Conservation (phyloP, 352 stramenopile genomes). For the Aphanomyces astaci region DNA sequence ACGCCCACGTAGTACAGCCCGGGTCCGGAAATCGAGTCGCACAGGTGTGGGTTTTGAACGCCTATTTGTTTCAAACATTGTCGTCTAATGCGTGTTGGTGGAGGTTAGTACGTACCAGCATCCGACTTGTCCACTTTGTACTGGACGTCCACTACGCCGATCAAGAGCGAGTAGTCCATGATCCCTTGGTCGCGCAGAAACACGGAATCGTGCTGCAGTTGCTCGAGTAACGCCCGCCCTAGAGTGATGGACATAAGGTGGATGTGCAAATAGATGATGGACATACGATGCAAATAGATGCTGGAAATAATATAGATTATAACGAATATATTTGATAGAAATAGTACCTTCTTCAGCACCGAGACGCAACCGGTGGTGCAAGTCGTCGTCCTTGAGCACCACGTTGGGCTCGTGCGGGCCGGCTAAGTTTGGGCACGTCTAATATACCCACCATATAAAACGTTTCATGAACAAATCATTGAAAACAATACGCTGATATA, state of each 20-base stretch:
- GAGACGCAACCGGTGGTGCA: slow-evolving; percentile 77
- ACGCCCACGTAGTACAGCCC: slow-evolving; percentile 86
- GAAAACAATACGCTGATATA: no score
- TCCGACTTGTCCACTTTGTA: slow-evolving; percentile 49
- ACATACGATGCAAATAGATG: no score
- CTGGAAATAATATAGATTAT: not conserved
- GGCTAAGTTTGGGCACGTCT: slow-evolving; percentile 64
- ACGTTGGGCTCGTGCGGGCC: slow-evolving; percentile 76
- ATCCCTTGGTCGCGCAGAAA: slow-evolving; percentile 71
- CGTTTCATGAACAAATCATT: no score
- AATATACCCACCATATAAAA: no score
- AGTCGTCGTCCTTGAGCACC: slow-evolving; percentile 82
- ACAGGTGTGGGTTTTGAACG: not conserved
- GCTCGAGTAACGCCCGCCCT: slow-evolving; percentile 41
- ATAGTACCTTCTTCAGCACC: slow-evolving; percentile 37
- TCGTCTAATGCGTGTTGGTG: not conserved
- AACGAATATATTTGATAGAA: not conserved
- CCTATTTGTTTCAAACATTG: not conserved
- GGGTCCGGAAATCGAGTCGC: slow-evolving; percentile 68
- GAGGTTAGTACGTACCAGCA: not conserved
- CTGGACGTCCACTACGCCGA: slow-evolving; percentile 79
- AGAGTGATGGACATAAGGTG: no score
- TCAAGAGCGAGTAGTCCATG: slow-evolving; percentile 88
- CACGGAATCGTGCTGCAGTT: slow-evolving; percentile 60
- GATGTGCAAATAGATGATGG: no score